Evolutionary conservation across 192 early-diverging fungal genomes (phyloP).

Genomic region (Mortierella alpina): DNA sequence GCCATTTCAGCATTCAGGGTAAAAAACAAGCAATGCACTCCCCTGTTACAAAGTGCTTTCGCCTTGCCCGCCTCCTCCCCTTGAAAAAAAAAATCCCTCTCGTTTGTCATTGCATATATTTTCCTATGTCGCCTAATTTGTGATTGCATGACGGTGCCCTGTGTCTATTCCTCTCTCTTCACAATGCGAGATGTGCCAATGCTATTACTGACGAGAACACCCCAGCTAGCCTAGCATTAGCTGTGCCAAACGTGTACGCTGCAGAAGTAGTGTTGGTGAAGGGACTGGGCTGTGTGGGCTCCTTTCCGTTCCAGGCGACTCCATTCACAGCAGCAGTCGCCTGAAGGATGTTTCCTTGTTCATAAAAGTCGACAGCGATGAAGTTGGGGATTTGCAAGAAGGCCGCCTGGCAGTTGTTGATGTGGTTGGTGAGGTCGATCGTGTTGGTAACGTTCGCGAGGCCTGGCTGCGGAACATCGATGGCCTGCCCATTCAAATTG

Average conservation of each 20-base stretch:
- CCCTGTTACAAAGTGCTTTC: not conserved
- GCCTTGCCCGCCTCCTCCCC: not conserved
- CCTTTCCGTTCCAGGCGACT: constrained; percentile 51
- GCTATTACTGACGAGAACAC: not conserved
- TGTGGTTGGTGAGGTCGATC: constrained; percentile 63
- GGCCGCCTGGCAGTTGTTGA: constrained; percentile 60
- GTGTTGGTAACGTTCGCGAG: constrained; percentile 66
- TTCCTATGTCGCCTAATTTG: not conserved
- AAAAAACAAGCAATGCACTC: not conserved
- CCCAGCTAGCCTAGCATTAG: not conserved
- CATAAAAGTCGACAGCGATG: constrained; percentile 81
- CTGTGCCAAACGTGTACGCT: not conserved
- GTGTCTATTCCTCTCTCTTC: not conserved
- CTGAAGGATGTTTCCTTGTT: constrained; percentile 64
- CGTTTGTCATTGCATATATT: not conserved
- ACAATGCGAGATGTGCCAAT: not conserved
- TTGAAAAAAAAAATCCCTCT: not conserved
- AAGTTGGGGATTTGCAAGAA: constrained; percentile 72
- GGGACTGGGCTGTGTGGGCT: constrained; percentile 20
- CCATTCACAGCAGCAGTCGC: constrained; percentile 66
- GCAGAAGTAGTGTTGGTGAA: constrained; percentile 2
- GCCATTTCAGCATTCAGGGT: not conserved
- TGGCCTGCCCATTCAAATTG: constrained; percentile 18
- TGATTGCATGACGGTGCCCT: not conserved
- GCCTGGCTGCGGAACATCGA: constrained; percentile 66